Base-by-base conservation (phyloP, 805 yeast genomes). In the Danielia oregonensis region DNA sequence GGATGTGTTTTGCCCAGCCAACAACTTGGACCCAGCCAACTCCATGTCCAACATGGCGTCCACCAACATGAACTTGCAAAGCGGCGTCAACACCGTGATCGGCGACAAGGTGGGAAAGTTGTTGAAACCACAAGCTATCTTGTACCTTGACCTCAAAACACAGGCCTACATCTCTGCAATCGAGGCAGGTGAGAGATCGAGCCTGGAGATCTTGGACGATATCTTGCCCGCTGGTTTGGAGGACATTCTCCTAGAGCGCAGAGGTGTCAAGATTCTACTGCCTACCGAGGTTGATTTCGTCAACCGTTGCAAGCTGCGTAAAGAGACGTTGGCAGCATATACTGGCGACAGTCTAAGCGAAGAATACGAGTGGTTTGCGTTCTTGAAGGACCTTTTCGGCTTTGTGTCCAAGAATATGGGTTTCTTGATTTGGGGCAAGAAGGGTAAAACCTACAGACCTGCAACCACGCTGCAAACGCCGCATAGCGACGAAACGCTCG, bases 101-200 rank as follows among this genome's bases (percentile, higher is more conserved):
- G 70, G 70, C 6, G 71, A 62, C 29, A 57, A 52, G 26, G 65
- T 64, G 10, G 73, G 87, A 4, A 76, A 80, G 47, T 64, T 93
- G 26, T 63, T 87, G 39, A 88, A 88, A 55, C 76, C 84, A 7
- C 96, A 86, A 48, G 88, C 93, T 0, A 78, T 76, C 9, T 61
- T 93, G 32, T 87, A 72, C 47, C 66, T 93, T 25, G 97, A 93
- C 47, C 70, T 93, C 54, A 93, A 93, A 56, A 93, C 98, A 0
- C 98, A 93, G 59, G 96, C 96, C 0, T 93, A 79, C 53, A 88
- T 93, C 14, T 82, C 96, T 1, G 96, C 95, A 0, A 59, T 89
- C 40, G 86, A 82, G 51, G 70, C 80, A 1, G 72, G 71, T 8
- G 76, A 78, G 35, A 66, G 83, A 44, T 64, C 83, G 1, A 72